Base-by-base conservation (phyloP, 768 basidiomycete species). In the Boletus speciosus region DNA sequence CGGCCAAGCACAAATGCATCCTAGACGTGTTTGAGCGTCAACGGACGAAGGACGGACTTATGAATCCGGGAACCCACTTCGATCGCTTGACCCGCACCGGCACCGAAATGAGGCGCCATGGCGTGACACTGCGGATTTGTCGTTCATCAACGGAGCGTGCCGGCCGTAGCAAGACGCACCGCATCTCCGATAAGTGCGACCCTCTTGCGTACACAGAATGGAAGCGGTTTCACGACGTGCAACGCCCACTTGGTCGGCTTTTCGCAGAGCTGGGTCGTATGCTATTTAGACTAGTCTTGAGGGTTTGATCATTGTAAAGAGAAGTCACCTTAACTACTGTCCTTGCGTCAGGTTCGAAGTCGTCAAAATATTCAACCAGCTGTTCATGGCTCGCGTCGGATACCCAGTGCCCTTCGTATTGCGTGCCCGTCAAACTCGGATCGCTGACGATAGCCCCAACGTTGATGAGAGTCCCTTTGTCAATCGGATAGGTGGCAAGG, bases 101-200 rank as follows among this genome's bases (percentile, higher is more conserved):
- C 62, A 41, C 57, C 66, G 6, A 59, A 35, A 41, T 64, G 49
- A 25, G 67, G 67, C 1, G 56, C 32, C 65, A 69, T 69, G 11
- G 67, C 67, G 21, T 67, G 67, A 37, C 56, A 52, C 64, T 65
- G 21, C 6, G 0, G 14, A n/a, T 21, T 4, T 10, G 3, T 16
- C n/a, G 5, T 10, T 19, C 11, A 23, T 51, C 39, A 40, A 36
- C 12, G 27, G 4, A 27, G 27, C 10, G 27, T 19, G 8, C 6
- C 16, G 4, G 1, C 9, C 21, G 4, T 7, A 49, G 29, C 15
- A 15, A 29, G 21, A 56, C 71, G 44, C 47, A 78, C 77, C 15
- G 82, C 75, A 59, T 84, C 82, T 7, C 81, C 81, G 4, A 78
- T 63, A 9, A 85, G 68, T 6, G 74, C 74, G 0, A 82, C 74